These are phyloP conservation scores for Petrea volubilis DNA, from an alignment of 257 asterid species.

Conservation along the genomic window DNA sequence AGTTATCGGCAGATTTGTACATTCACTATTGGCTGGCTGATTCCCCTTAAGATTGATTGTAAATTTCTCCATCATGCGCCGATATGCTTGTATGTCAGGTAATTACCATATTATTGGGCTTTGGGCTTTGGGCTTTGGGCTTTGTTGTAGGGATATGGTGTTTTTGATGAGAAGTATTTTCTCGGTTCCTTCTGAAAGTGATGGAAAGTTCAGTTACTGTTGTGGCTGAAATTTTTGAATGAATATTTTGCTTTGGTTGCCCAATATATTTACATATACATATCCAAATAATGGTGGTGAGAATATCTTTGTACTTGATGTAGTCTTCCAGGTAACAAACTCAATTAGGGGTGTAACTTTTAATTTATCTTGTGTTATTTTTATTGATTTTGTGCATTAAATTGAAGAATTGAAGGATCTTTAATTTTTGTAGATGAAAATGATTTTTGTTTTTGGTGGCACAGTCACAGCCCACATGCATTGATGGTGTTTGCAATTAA, in stretches of 20 bases:
- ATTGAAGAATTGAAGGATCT: too few relatives aligned
- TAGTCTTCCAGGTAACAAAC: too few relatives aligned
- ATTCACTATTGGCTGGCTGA: background rate
- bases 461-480: constrained; percentile 5
- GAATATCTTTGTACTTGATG: too few relatives aligned
- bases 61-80: background rate
- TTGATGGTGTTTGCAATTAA: constrained; percentile 1
- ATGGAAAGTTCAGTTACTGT: background rate
- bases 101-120: background rate
- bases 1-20: background rate
- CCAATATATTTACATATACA: too few relatives aligned
- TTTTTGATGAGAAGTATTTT: background rate
- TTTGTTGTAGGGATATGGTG: background rate
- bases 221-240: too few relatives aligned
- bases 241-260: too few relatives aligned
- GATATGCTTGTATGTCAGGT: background rate
- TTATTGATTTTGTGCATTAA: too few relatives aligned
- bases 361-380: too few relatives aligned
- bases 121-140: too few relatives aligned
- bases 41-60: background rate
- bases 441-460: background rate
- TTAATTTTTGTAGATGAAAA: background rate
- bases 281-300: too few relatives aligned
- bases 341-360: too few relatives aligned
- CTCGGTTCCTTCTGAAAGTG: background rate